Evolutionary conservation across 2,329 filamentous ascomycete genomes (phyloP).

Genomic region (Meredithiella fracta): DNA sequence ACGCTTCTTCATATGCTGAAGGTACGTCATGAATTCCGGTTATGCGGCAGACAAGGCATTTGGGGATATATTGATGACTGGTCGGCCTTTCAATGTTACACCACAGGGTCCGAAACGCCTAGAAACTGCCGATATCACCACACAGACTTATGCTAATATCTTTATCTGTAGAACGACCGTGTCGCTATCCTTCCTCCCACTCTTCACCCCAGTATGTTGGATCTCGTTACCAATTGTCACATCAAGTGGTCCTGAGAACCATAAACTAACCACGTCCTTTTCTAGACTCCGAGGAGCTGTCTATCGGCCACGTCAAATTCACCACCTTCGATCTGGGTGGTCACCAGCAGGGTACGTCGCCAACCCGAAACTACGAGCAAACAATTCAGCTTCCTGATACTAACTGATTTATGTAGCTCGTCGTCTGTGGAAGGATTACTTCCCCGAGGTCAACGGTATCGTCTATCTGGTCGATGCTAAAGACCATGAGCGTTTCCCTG

Average conservation of each 20-base stretch:
- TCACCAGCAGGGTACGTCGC: slow-evolving; percentile 63
- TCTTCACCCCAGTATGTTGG: slow-evolving; percentile 65
- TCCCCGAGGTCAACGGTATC: slow-evolving; percentile 89
- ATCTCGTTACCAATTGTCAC: slow-evolving; percentile 1
- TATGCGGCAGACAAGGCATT: not conserved
- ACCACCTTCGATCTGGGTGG: slow-evolving; percentile 88
- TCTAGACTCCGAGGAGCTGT: slow-evolving; percentile 73
- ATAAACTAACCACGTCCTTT: not conserved
- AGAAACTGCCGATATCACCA: not conserved
- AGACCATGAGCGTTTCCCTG: slow-evolving; percentile 83
- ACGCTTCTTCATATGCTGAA: slow-evolving; percentile 91
- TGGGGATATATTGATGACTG: not conserved
- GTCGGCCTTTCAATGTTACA: not conserved
- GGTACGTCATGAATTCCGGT: slow-evolving; percentile 30
- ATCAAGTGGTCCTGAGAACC: not conserved
- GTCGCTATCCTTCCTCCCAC: slow-evolving; percentile 83
- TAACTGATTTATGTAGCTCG: slow-evolving; percentile 42
- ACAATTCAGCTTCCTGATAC: slow-evolving; percentile 1
- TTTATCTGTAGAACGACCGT: slow-evolving; percentile 56
- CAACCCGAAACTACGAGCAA: not conserved
- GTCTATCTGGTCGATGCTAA: slow-evolving; percentile 97
- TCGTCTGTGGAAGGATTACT: slow-evolving; percentile 92
- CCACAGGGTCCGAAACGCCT: not conserved
- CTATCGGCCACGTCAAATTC: slow-evolving; percentile 85
- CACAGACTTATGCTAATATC: slow-evolving; percentile 1